Conservation (phyloP, 805 yeast genomes). For the Lipomyces kockii region DNA sequence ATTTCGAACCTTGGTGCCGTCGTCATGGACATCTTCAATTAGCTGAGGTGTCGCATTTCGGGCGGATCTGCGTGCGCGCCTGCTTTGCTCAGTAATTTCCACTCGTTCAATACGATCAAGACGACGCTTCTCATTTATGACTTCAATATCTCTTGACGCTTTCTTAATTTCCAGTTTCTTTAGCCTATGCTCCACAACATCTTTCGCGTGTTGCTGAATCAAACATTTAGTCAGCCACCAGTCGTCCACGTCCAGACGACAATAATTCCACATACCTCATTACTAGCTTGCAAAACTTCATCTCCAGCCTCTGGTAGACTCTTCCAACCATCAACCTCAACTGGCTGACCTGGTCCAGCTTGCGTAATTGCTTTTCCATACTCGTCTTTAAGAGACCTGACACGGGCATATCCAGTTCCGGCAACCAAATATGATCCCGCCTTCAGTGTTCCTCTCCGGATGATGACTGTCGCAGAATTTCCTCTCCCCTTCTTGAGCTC, state of each 20-base stretch:
- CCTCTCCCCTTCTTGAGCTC: constrained; percentile 78
- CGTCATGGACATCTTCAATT: constrained; percentile 38
- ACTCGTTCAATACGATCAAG: constrained; percentile 54
- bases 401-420: constrained; percentile 85
- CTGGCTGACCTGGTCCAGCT: constrained; percentile 89
- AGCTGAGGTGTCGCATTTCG: constrained; percentile 37
- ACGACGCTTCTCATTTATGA: constrained; percentile 68
- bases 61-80: not conserved
- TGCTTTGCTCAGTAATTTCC: constrained; percentile 9
- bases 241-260: not conserved
- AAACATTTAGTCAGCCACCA: not conserved
- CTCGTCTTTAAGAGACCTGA: constrained; percentile 77
- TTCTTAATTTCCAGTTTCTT: constrained; percentile 57
- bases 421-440: constrained; percentile 79
- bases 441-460: constrained; percentile 75
- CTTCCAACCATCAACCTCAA: constrained; percentile 93
- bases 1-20: constrained; percentile 50
- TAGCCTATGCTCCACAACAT: constrained; percentile 68
- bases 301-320: constrained; percentile 92
- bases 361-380: constrained; percentile 61
- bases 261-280: constrained; percentile 53
- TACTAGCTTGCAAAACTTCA: constrained; percentile 72
- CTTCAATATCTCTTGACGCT: constrained; percentile 68
- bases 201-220: constrained; percentile 58
- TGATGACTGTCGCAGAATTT: constrained; percentile 79